Evolutionary conservation across 1,284 basidiomycete genomes (phyloP).

Genomic region (Trametes pubescens): DNA sequence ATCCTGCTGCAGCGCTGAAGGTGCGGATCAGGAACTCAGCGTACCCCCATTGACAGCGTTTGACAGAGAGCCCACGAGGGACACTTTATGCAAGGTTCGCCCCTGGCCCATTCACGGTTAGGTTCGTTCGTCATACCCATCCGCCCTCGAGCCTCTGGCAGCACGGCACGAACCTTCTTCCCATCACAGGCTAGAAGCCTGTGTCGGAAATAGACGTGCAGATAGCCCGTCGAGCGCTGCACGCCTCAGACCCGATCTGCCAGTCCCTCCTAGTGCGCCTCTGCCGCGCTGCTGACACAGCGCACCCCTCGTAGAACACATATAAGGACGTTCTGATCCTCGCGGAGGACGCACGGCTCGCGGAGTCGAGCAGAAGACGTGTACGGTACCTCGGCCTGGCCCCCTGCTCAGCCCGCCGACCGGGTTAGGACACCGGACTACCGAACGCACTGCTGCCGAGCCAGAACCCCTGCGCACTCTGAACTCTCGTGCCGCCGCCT

Average conservation of each 20-base stretch:
- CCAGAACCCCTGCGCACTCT: background rate
- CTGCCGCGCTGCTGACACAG: background rate
- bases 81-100: too few relatives aligned
- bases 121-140: background rate
- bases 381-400: background rate
- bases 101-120: background rate
- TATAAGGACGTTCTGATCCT: constrained; percentile 24
- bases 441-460: constrained; percentile 3
- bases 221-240: background rate
- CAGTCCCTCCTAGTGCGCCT: background rate
- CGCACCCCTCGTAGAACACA: background rate
- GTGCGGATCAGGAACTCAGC: constrained; percentile 13
- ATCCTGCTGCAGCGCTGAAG: background rate
- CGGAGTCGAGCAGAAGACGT: background rate
- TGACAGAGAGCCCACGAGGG: too few relatives aligned
- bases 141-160: background rate
- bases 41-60: background rate
- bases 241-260: background rate
- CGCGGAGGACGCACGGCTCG: constrained; percentile 6
- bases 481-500: background rate
- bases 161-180: background rate
- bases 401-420: background rate
- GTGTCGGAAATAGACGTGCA: background rate
- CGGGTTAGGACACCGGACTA: constrained; percentile 23
- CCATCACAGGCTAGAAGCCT: constrained; percentile 1